Evolutionary conservation across 202 grass and related monocot genomes (phyloP).

Genomic region (Dendrocalamus latiflorus): DNA sequence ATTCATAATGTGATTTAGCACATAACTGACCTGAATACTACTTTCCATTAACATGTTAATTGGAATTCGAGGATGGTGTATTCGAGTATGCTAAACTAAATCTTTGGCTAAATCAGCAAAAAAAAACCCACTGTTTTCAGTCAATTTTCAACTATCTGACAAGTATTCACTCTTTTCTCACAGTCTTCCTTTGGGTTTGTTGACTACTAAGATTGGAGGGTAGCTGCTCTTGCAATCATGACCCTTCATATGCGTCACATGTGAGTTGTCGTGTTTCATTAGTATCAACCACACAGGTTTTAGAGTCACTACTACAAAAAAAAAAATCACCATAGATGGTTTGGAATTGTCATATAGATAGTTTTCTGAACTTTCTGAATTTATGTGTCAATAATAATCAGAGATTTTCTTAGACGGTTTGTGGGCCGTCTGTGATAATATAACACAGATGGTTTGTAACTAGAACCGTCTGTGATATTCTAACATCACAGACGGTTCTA

Average conservation of each 20-base stretch:
- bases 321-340: no score
- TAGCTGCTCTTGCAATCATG: constrained; percentile 73
- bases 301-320: no score
- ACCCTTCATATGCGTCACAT: constrained; percentile 68
- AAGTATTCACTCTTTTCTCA: constrained; percentile 12
- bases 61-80: not conserved
- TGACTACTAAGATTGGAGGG: constrained; percentile 77
- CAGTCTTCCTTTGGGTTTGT: constrained; percentile 91
- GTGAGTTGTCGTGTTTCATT: constrained; percentile 36
- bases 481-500: no score
- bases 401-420: no score
- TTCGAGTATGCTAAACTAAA: not conserved
- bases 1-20: not conserved
- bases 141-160: constrained; percentile 24
- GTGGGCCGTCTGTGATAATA: no score
- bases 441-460: no score
- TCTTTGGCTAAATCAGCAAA: not conserved
- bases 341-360: no score
- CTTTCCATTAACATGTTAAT: not conserved
- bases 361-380: no score
- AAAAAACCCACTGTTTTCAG: not conserved
- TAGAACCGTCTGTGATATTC: no score
- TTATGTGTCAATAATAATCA: no score
- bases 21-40: not conserved
- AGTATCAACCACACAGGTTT: constrained; percentile 14